Conservation (phyloP, 169 alveolate species). For the Plasmodium malariae region DNA sequence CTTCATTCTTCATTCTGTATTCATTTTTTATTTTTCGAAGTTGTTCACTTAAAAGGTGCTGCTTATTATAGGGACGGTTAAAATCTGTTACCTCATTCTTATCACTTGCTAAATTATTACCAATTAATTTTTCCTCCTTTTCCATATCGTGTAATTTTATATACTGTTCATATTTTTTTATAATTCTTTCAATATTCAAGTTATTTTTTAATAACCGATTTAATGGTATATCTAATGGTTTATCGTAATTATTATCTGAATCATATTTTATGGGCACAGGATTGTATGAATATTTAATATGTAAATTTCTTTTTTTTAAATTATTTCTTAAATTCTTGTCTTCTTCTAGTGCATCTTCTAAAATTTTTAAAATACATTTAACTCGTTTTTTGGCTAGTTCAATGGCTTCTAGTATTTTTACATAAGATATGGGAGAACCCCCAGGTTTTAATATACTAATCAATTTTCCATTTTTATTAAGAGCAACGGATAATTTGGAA, state of each 20-base stretch:
- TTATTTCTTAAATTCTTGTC: conserved; percentile 51
- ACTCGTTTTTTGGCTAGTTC: conserved; percentile 66
- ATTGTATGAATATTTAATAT: conserved; percentile 42
- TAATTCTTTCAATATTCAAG: conserved; percentile 24
- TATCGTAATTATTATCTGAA: background rate
- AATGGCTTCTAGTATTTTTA: conserved; percentile 33
- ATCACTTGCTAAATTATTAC: background rate
- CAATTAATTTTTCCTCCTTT: conserved; percentile 11
- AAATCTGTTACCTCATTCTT: background rate
- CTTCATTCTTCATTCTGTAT: conserved; percentile 10
- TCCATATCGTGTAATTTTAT: conserved; percentile 21
- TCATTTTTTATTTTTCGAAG: conserved; percentile 18
- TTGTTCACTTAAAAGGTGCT: conserved; percentile 23
- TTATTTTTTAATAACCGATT: conserved; percentile 25
- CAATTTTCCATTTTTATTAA: conserved; percentile 42
- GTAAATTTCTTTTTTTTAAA: conserved; percentile 50
- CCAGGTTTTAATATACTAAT: conserved; percentile 65
- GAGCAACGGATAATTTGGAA: conserved; percentile 47
- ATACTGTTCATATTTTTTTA: conserved; percentile 50
- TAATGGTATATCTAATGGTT: conserved; percentile 23
- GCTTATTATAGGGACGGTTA: background rate
- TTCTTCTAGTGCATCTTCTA: conserved; percentile 66
- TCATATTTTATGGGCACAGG: conserved; percentile 65
- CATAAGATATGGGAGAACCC: conserved; percentile 49
- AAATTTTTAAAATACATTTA: conserved; percentile 45